Base-by-base conservation (phyloP, 1,284 basidiomycete species). In the Ganoderma boninense region DNA sequence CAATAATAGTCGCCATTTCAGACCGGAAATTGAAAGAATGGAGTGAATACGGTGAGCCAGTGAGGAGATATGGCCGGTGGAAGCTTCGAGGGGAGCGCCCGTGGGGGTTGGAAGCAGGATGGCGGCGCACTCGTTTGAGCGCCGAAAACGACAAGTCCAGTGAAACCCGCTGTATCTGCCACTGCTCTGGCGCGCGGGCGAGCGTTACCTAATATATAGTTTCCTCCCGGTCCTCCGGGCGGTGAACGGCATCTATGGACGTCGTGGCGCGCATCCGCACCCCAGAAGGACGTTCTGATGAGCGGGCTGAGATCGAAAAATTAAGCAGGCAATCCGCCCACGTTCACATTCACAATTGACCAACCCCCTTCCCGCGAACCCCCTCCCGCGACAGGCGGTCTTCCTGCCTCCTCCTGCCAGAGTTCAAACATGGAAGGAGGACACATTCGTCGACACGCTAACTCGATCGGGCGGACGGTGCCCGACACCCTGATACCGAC, bases 161-260 rank as follows among this genome's bases (percentile, higher is more conserved):
- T n/a, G n/a, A n/a, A n/a, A n/a, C n/a, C n/a, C n/a, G n/a, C n/a
- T n/a, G n/a, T 61, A 11, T 40, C 13, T 26, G 38, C 38, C 6
- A 38, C 38, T 16, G n/a, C 23, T 62, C 16, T 8, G 38, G 23
- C 23, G 49, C 18, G 16, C 60, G 20, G 52, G 56, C 71, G 44
- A 26, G 56, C 35, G 57, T 73, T 73, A 73, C 71, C 60, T 73
- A 73, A 73, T 73, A 73, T 73, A 73, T 61, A 52, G 59, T 73
- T 70, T 70, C 66, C 62, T 57, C 57, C 66, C 66, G 66, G 70
- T 23, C 38, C 49, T 32, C 54, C 64, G 64, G 66, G 59, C 23
- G 44, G 62, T 20, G 49, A 26, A 61, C 61, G 65, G 59, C 43
- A 63, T 42, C 32, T 26, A 18, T 67, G 57, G 11, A n/a, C 29